Conservation (phyloP, 2,329 filamentous ascomycete genomes). For the Fusarium nurragi region DNA sequence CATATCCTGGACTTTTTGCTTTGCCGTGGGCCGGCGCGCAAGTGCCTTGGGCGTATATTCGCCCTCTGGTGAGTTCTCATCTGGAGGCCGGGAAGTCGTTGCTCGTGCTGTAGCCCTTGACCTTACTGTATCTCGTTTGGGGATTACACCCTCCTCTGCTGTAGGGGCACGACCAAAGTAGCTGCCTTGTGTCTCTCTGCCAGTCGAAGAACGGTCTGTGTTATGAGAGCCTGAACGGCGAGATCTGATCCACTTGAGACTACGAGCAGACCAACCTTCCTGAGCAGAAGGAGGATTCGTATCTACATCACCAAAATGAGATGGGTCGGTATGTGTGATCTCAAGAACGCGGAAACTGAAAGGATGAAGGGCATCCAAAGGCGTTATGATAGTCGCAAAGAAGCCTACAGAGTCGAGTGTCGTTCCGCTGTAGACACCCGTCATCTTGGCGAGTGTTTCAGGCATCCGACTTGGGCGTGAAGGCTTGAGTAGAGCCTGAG, state of each 20-base stretch:
- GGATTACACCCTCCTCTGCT: conserved; percentile 23
- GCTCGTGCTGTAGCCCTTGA: conserved; percentile 6
- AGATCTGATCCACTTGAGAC: conserved; percentile 24
- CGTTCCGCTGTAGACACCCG: conserved; percentile 67
- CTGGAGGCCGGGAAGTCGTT: conserved; percentile 10
- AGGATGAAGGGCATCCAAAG: conserved; percentile 59
- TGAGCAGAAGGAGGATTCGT: conserved; percentile 2
- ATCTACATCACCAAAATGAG: conserved; percentile 22
- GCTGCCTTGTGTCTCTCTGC: not conserved
- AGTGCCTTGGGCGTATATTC: conserved; percentile 25
- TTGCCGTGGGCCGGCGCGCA: conserved; percentile 49
- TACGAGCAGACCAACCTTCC: conserved; percentile 16
- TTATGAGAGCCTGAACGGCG: not conserved
- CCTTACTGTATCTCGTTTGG: conserved; percentile 9
- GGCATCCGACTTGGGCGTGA: conserved; percentile 65
- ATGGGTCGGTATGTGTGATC: conserved; percentile 56
- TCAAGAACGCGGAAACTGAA: conserved; percentile 60
- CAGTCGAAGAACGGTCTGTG: not conserved
- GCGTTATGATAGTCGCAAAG: conserved; percentile 69
- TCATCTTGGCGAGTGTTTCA: conserved; percentile 62
- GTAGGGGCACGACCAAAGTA: conserved; percentile 22
- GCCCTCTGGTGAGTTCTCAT: not conserved
- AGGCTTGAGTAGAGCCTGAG: conserved; percentile 68
- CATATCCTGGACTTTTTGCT: conserved; percentile 55
- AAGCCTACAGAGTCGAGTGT: conserved; percentile 66